Conservation (phyloP, 805 yeast genomes). For the Ogataea trehalophila region DNA sequence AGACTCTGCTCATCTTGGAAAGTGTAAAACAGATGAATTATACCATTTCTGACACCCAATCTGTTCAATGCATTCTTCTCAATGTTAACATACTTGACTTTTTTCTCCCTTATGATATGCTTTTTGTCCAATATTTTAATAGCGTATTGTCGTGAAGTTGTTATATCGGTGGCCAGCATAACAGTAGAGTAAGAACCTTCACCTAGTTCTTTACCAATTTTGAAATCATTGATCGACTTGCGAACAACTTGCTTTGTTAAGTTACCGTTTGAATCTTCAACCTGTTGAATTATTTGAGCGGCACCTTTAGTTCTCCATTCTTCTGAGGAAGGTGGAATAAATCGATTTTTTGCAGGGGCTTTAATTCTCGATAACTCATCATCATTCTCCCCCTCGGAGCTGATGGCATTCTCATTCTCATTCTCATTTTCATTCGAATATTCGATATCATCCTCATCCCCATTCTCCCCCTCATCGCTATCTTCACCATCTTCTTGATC, state of each 20-base stretch:
- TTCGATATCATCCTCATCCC: neutral
- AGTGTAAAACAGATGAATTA: slow-evolving; percentile 67
- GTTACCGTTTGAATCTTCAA: slow-evolving; percentile 43
- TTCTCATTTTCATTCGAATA: neutral
- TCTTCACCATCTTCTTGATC: too few relatives aligned
- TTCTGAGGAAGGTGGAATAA: slow-evolving; percentile 24
- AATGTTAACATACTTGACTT: slow-evolving; percentile 78
- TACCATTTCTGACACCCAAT: slow-evolving; percentile 54
- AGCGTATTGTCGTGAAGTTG: slow-evolving; percentile 62
- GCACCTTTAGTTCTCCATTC: slow-evolving; percentile 60
- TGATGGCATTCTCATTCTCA: neutral
- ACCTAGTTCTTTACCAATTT: slow-evolving; percentile 82
- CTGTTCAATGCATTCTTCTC: slow-evolving; percentile 77
- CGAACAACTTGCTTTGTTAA: slow-evolving; percentile 45
- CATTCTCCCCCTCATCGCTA: neutral
- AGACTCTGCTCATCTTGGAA: slow-evolving; percentile 73
- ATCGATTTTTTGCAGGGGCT: neutral
- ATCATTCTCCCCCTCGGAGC: slow-evolving; percentile 1
- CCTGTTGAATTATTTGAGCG: slow-evolving; percentile 46
- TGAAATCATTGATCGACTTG: slow-evolving; percentile 73
- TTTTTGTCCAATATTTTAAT: slow-evolving; percentile 72
- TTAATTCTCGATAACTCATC: neutral
- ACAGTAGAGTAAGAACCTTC: slow-evolving; percentile 97
- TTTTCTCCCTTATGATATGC: slow-evolving; percentile 75
- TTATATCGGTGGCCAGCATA: slow-evolving; percentile 72